phyloP scores from a whole-genome alignment of 2,329 filamentous ascomycete genomes.

The Penicillium sp. region DNA sequence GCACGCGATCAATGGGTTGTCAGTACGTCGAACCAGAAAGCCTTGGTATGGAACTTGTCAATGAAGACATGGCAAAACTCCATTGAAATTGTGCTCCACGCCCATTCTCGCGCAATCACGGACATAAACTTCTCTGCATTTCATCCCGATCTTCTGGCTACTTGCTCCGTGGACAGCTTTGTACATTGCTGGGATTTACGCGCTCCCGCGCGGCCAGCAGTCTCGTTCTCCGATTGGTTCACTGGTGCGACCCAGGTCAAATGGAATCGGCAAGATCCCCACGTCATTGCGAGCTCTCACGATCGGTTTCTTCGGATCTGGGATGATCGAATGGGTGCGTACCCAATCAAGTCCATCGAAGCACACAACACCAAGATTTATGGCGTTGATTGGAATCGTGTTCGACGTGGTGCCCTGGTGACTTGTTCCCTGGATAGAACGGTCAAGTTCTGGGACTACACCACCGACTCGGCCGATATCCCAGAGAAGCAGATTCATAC shows the following conservation, averaged over 20 bases:
- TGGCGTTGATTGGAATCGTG: conserved; percentile 90
- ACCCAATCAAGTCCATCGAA: conserved; percentile 78
- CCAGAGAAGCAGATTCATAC: conserved; percentile 79
- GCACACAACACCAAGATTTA: conserved; percentile 94
- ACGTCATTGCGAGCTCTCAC: conserved; percentile 87
- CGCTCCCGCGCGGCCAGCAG: conserved; percentile 68
- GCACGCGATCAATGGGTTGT: conserved; percentile 89
- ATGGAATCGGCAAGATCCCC: conserved; percentile 84
- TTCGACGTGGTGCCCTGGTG: conserved; percentile 68
- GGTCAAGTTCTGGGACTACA: conserved; percentile 91
- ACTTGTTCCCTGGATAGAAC: conserved; percentile 91
- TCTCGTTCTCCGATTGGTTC: conserved; percentile 90
- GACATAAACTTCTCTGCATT: conserved; percentile 96
- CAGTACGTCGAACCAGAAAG: conserved; percentile 91
- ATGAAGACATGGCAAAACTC: conserved; percentile 70
- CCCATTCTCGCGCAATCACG: conserved; percentile 84
- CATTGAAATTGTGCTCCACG: conserved; percentile 85
- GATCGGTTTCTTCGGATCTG: conserved; percentile 85
- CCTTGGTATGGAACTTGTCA: conserved; percentile 89
- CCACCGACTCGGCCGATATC: conserved; percentile 56
- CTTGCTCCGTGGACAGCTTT: conserved; percentile 89
- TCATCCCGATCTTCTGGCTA: conserved; percentile 84
- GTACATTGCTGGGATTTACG: conserved; percentile 92
- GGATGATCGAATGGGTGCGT: conserved; percentile 79
- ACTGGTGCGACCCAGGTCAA: conserved; percentile 94